A percentile compares a stretch with the other conserved stretches of the same genome.
Conservation (phyloP, 2,329 filamentous ascomycete genomes). For the Microdochium paspali region DNA sequence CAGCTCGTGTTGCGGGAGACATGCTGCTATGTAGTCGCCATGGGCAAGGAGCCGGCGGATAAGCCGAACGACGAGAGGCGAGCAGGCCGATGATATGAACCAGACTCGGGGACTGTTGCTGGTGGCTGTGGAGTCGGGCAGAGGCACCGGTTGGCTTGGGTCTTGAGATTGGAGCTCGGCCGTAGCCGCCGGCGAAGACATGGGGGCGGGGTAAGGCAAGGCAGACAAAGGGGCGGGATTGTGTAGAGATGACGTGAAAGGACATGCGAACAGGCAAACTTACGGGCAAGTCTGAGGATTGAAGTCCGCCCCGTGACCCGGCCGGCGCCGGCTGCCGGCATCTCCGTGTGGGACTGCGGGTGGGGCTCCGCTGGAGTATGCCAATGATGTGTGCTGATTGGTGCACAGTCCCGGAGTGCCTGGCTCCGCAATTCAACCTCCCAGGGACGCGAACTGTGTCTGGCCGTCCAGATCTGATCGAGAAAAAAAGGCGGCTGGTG, state of each 20-base stretch:
- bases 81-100: constrained; percentile 82
- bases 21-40: constrained; percentile 83
- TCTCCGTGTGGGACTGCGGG: not conserved
- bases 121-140: not conserved
- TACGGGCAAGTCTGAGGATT: not conserved
- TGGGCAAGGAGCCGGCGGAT: constrained; percentile 77
- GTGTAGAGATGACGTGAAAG: too few species aligned
- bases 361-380: too few species aligned
- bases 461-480: too few species aligned
- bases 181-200: not conserved
- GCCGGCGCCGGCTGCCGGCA: not conserved
- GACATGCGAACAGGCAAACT: not conserved
- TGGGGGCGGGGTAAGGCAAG: not conserved
- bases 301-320: not conserved
- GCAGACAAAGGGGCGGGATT: too few species aligned
- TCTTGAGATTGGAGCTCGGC: not conserved
- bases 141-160: constrained; percentile 51
- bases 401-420: too few species aligned
- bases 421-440: too few species aligned
- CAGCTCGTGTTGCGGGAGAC: constrained; percentile 69
- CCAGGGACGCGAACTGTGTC: too few species aligned
- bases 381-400: not conserved
- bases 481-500: too few species aligned
- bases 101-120: not conserved
- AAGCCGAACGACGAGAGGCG: constrained; percentile 74